Percentiles rank a stretch among this genome's conserved stretches.
These are phyloP conservation scores for Cymodocea nodosa DNA, from an alignment of 116 monocot genomes.

Conservation along the genomic window DNA sequence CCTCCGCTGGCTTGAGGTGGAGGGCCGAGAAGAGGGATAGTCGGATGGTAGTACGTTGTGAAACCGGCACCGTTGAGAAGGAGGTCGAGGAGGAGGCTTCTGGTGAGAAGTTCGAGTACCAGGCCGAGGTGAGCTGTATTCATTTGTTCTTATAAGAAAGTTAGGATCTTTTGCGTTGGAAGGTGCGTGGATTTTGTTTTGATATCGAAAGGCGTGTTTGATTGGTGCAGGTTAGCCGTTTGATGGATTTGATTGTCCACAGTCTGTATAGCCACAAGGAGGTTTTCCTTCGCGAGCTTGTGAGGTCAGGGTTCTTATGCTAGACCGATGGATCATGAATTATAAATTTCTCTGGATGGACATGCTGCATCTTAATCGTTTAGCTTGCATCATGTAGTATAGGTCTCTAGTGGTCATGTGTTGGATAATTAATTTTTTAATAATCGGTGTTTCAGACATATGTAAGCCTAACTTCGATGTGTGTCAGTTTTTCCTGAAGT, in stretches of 20 bases:
- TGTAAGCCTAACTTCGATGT: too few species aligned
- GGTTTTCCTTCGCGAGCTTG: conserved; percentile 93
- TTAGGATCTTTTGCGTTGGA: not conserved
- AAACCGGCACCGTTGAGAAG: conserved; percentile 24
- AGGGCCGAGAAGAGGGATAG: conserved; percentile 9
- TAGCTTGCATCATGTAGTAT: too few species aligned
- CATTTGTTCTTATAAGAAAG: not conserved
- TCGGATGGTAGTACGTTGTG: conserved; percentile 17
- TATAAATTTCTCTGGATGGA: too few species aligned
- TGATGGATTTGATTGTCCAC: conserved; percentile 92
- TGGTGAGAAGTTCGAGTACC: conserved; percentile 44
- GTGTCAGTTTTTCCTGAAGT: too few species aligned
- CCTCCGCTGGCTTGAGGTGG: conserved; percentile 18
- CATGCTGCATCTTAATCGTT: too few species aligned
- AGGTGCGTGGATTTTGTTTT: not conserved
- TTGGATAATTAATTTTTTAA: too few species aligned
- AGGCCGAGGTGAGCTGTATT: conserved; percentile 52
- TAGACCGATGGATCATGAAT: not conserved
- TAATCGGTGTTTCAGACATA: too few species aligned
- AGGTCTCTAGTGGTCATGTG: too few species aligned
- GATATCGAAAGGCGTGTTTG: not conserved
- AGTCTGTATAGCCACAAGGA: conserved; percentile 98
- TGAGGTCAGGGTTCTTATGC: conserved; percentile 38
- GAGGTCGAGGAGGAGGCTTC: conserved; percentile 13
- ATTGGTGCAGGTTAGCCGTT: conserved; percentile 63